These are phyloP conservation scores for Acer saccharum DNA, from an alignment of 345 rosid species.

Conservation along the genomic window DNA sequence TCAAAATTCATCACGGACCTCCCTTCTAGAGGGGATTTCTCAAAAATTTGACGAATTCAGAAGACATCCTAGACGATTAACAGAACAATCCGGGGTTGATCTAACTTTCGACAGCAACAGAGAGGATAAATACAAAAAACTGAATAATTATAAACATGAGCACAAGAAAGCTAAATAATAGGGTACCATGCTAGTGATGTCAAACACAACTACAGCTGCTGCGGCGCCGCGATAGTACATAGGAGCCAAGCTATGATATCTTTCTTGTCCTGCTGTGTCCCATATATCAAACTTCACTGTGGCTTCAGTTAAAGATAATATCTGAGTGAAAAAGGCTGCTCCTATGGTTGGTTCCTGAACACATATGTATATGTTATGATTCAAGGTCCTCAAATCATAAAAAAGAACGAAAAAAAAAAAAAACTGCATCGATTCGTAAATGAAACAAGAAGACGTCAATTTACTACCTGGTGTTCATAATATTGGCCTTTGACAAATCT, in stretches of 20 bases:
- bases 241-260: slow-evolving; percentile 76
- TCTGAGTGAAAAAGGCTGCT: slow-evolving; percentile 81
- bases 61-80: neutral
- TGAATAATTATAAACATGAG: neutral
- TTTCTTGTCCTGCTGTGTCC: slow-evolving; percentile 84
- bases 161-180: no score
- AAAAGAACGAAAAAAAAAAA: neutral
- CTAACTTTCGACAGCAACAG: neutral
- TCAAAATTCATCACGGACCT: neutral
- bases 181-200: slow-evolving; percentile 69
- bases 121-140: neutral
- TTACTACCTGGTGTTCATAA: slow-evolving; percentile 62
- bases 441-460: slow-evolving; percentile 2
- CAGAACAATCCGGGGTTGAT: neutral
- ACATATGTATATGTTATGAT: neutral
- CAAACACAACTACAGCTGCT: slow-evolving; percentile 67
- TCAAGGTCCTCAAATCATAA: neutral
- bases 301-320: slow-evolving; percentile 59
- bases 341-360: slow-evolving; percentile 68
- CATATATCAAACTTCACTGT: slow-evolving; percentile 76
- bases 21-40: neutral
- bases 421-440: neutral
- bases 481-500: slow-evolving; percentile 71
- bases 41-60: no score
- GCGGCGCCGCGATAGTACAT: slow-evolving; percentile 80